Evolutionary conservation across 2,329 filamentous ascomycete species (phyloP), one percentile per base, ranked within the genome.

Genomic region (Scytalidium lignicola): DNA sequence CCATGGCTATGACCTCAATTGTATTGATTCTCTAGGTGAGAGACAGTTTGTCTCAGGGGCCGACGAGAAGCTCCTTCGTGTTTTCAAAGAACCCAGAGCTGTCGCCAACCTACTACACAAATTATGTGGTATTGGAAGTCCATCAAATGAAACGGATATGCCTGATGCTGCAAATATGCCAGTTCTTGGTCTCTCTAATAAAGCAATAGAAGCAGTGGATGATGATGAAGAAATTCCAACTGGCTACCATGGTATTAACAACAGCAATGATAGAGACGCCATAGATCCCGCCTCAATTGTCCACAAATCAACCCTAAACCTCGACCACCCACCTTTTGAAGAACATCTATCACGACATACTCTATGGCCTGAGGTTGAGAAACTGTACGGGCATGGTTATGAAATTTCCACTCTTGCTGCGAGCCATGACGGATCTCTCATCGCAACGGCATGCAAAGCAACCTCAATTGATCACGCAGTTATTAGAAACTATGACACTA

Each of bases 1-100:
- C 56, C 93, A 99, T 65, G 93, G 93, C 32, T 99, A 99, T 66
- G 92, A 99, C 66, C 78, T 99, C 48, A 99, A 97, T 72, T 97
- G 93, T 66, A 84, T 97, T 55, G 87, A 90, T 62, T 79, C 83
- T 0, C 74, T 96, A 4, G 83, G 82, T 7, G 68, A 79, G 7
- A 77, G 81, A 7, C 86, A 85, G 58, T 99, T 99, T 64, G 86
- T 97, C 19, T 95, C 91, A 2, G 93, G 93, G 6, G 93, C 93
- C 2, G 93, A 99, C 57, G 93, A 99, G 73, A 99, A 99, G 70
- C 80, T 99, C n/a, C 80, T 99, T 66, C 86, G 93, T 20, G 92
- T 99, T 2, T 99, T 99, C 67, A 85, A 87, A 62, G 85, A 96
- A 68, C 93, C 93, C 5, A 87, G 83, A 63, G 86, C 86, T 4